A percentile compares a stretch with the other conserved stretches of the same genome.
phyloP scores from a whole-genome alignment of 139 green algal genomes.

The Limnomonas spitsbergensis region DNA sequence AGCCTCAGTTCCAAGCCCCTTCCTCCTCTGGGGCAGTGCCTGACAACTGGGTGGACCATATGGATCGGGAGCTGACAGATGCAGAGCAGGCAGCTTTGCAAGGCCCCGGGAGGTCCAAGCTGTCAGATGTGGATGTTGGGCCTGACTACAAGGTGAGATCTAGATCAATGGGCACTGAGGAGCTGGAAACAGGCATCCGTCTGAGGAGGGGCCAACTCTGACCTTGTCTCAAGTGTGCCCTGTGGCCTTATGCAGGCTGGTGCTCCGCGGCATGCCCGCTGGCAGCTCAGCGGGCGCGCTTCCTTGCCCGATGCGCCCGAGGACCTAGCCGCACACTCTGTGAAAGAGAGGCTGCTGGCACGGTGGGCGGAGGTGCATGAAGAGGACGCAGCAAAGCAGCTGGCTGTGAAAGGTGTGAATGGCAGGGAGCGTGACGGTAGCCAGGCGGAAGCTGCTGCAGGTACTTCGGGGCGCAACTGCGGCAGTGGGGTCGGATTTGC shows the following conservation, averaged over 20 bases:
- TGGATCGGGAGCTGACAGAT: conserved; percentile 29
- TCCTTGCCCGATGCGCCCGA: conserved; percentile 25
- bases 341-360: conserved; percentile 57
- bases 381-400: conserved; percentile 4
- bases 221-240: neutral
- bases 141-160: neutral
- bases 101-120: neutral
- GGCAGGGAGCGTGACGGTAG: neutral
- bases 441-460: neutral
- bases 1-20: too few relatives aligned
- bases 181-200: too few relatives aligned
- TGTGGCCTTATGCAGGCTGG: neutral
- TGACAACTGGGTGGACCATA: conserved; percentile 31
- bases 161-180: too few relatives aligned
- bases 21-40: too few relatives aligned
- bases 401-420: neutral
- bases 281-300: neutral
- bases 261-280: neutral
- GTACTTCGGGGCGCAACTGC: neutral
- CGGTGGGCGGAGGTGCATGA: conserved; percentile 59
- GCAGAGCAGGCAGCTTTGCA: conserved; percentile 21
- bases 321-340: conserved; percentile 35
- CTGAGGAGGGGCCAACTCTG: too few relatives aligned
- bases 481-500: conserved; percentile 38
- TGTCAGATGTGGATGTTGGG: neutral